These are phyloP conservation scores for Madurella mycetomatis DNA, from an alignment of 2,329 filamentous ascomycete species.

Conservation along the genomic window DNA sequence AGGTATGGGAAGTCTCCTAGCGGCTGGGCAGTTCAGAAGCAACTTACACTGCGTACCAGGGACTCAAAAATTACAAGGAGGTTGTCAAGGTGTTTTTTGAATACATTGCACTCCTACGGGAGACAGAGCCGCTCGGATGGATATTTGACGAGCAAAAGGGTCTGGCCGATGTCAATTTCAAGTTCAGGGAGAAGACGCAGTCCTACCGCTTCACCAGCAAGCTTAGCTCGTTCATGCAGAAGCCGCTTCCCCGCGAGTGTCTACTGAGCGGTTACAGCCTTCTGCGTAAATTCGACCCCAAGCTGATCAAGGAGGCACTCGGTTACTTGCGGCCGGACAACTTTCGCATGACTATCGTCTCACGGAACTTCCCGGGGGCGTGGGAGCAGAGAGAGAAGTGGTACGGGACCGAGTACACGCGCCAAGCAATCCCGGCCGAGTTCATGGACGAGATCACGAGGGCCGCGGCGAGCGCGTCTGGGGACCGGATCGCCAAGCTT, in stretches of 20 bases:
- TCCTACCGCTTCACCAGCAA: constrained; percentile 85
- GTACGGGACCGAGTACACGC: constrained; percentile 94
- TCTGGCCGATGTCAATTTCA: constrained; percentile 89
- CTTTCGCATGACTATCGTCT: constrained; percentile 78
- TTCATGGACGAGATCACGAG: constrained; percentile 67
- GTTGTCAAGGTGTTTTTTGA: constrained; percentile 82
- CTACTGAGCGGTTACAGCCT: constrained; percentile 75
- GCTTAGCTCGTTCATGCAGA: constrained; percentile 85
- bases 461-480: constrained; percentile 55
- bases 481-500: constrained; percentile 62
- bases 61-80: constrained; percentile 75
- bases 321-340: constrained; percentile 79
- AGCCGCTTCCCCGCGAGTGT: constrained; percentile 79
- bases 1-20: constrained; percentile 46
- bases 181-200: constrained; percentile 87
- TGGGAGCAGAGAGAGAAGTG: constrained; percentile 92
- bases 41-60: constrained; percentile 32
- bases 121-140: constrained; percentile 81
- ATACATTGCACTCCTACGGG: constrained; percentile 81
- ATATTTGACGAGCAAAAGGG: constrained; percentile 89
- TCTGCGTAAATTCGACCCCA: constrained; percentile 73
- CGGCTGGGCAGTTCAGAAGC: background rate
- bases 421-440: constrained; percentile 71
- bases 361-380: constrained; percentile 74
- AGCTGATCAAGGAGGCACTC: constrained; percentile 70